Conservation (phyloP, 78 protist species). For the Capsaspora owczarzaki region DNA sequence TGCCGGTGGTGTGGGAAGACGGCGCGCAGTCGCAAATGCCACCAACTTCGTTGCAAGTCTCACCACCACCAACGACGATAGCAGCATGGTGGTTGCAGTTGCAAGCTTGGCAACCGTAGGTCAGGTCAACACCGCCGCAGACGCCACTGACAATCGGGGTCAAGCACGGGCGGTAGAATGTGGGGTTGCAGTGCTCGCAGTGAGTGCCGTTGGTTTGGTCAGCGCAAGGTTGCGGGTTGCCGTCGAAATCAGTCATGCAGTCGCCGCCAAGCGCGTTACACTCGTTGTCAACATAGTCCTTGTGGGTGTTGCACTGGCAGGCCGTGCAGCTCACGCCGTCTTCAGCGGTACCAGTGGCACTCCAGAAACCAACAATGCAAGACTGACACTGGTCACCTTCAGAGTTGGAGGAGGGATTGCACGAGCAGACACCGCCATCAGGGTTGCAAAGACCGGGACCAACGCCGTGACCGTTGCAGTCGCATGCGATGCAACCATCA, state of each 20-base stretch:
- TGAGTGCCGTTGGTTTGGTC: not conserved
- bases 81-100: not conserved
- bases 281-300: not conserved
- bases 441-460: not conserved
- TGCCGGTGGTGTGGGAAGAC: not conserved
- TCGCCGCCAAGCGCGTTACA: not conserved
- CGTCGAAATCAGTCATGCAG: not conserved
- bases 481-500: not conserved
- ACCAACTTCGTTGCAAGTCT: not conserved
- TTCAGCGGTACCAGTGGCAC: not conserved
- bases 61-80: not conserved
- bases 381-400: not conserved
- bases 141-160: not conserved
- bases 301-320: constrained; percentile 3
- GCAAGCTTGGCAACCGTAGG: not conserved
- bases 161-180: not conserved
- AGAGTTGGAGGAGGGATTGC: not conserved
- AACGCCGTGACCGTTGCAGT: not conserved
- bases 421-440: not conserved
- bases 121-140: not conserved
- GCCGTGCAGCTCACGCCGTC: not conserved
- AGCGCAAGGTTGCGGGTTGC: not conserved
- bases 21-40: not conserved
- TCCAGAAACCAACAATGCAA: not conserved
- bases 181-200: not conserved